Conservation (phyloP, 345 rosid genomes). For the Corchorus capsularis region DNA sequence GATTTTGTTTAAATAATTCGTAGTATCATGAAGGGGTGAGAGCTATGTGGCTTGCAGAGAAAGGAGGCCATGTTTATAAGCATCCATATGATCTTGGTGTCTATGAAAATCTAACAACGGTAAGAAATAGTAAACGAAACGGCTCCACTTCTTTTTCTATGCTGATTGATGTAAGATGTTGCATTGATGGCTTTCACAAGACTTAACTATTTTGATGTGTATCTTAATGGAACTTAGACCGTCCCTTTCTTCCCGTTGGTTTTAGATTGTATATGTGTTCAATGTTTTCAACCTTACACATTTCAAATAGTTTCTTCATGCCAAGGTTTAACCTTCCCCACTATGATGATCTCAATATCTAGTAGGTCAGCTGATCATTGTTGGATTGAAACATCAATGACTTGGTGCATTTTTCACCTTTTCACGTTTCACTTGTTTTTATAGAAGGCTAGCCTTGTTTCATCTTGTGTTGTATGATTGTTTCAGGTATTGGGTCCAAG, state of each 20-base stretch:
- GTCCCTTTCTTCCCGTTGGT: background rate
- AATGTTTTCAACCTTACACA: background rate
- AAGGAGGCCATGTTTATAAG: conserved; percentile 76
- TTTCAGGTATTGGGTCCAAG: conserved; percentile 79
- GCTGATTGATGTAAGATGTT: background rate
- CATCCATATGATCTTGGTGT: conserved; percentile 86
- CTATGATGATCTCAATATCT: conserved; percentile 4
- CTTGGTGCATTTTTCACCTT: background rate
- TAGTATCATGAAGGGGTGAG: conserved; percentile 96
- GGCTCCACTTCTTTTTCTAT: conserved; percentile 16
- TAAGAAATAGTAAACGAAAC: conserved; percentile 29
- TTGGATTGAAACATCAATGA: background rate
- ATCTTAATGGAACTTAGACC: conserved; percentile 4
- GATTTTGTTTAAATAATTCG: conserved; percentile 22
- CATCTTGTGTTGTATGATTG: conserved; percentile 16
- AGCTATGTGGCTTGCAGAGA: conserved; percentile 94
- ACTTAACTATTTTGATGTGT: background rate
- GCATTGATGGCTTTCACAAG: background rate
- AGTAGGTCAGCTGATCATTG: background rate
- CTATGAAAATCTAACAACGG: conserved; percentile 68
- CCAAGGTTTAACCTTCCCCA: background rate
- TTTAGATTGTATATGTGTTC: conserved; percentile 2
- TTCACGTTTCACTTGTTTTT: background rate
- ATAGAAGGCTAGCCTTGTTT: background rate
- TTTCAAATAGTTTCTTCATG: background rate